Evolutionary conservation across 179 eudicot genomes (phyloP).

Genomic region (Silene vulgaris): DNA sequence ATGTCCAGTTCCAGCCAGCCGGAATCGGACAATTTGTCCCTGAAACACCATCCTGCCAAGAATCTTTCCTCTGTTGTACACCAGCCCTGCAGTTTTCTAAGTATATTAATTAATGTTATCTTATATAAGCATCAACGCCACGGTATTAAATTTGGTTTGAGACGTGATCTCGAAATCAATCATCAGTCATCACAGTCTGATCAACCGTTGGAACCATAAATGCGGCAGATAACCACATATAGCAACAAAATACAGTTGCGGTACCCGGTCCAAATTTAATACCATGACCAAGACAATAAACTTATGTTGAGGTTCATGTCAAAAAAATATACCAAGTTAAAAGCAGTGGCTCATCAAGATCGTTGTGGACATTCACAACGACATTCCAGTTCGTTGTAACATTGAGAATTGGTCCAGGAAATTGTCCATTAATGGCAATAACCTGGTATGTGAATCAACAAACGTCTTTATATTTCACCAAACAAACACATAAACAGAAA

Average conservation of each 20-base stretch:
- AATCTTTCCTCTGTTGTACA: slow-evolving; percentile 71
- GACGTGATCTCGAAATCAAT: too few species aligned
- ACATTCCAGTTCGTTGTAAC: slow-evolving; percentile 95
- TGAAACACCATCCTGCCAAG: slow-evolving; percentile 95
- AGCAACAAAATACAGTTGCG: not conserved
- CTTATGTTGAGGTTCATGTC: slow-evolving; percentile 10
- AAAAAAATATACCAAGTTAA: slow-evolving; percentile 61
- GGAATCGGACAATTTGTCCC: slow-evolving; percentile 96
- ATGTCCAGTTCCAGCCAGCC: slow-evolving; percentile 98
- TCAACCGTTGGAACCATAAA: not conserved
- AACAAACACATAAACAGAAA: not conserved
- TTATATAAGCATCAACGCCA: slow-evolving; percentile 3
- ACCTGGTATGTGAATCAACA: slow-evolving; percentile 41
- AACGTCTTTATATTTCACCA: not conserved
- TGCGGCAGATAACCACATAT: not conserved
- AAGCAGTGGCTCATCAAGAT: slow-evolving; percentile 83
- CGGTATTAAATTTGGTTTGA: not conserved
- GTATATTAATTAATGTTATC: slow-evolving; percentile 28
- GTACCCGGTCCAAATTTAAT: not conserved
- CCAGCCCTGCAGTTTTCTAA: slow-evolving; percentile 65
- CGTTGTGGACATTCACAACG: slow-evolving; percentile 68
- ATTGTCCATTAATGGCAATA: slow-evolving; percentile 79
- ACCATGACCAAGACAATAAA: not conserved
- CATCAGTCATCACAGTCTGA: not conserved
- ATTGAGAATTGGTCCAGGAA: slow-evolving; percentile 86